Evolutionary conservation across 2,329 filamentous ascomycete species (phyloP), one percentile per base, ranked within the genome.

Genomic region (Huntiella omanensis): DNA sequence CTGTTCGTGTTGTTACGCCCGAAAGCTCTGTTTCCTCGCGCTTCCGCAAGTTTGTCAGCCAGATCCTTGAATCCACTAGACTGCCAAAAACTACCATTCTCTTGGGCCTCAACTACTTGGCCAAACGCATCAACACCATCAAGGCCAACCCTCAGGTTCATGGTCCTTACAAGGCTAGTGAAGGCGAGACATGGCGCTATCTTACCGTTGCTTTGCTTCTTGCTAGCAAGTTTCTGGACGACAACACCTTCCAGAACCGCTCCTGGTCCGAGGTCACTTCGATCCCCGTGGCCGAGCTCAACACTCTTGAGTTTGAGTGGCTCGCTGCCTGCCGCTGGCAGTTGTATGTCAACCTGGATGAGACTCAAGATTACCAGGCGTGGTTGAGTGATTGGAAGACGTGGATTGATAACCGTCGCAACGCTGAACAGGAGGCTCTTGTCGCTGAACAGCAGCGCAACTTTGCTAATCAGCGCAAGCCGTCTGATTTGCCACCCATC

Each of bases 221-320:
- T 45, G 87, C 85, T 50, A 93, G 85, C 75, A 95, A 95, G 66
- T 95, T 94, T 57, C 68, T 94, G 53, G 87, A 95, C 57, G 87
- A 94, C 68, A 94, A 94, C 64, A 95, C 87, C 4, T 95, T 95
- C 64, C 87, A 94, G 69, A 95, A 94, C 65, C 81, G 84, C 47
- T 94, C 87, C 1, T 95, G 87, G 87, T 84, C 87, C 4, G 87
- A 95, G 58, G 87, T 95, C 45, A 94, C 85, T 62, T 84, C 83
- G 51, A 93, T 95, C 53, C 70, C 79, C 32, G 85, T 94, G 15
- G 64, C 72, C 2, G 85, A 94, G 57, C 70, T 95, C 54, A 94
- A 94, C 64, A 68, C 71, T 50, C 73, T 93, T 60, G 87, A 95
- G 66, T 75, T 80, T 55, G 81, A 92, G 55, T 95, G 87, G 87